Conservation (phyloP, 2,329 filamentous ascomycete species). For the Madurella fahalii region DNA sequence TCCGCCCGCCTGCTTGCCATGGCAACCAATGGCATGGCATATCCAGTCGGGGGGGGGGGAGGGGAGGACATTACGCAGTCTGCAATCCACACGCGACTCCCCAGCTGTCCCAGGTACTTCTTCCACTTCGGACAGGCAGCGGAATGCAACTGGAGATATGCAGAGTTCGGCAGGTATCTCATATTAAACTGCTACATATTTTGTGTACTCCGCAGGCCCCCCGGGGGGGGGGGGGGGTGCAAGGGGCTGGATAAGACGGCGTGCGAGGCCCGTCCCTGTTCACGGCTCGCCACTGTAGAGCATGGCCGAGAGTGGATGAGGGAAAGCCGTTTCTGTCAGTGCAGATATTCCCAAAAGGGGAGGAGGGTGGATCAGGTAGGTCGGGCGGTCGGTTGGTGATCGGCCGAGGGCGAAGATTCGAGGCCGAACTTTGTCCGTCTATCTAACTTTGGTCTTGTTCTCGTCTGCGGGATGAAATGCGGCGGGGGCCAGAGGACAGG, state of each 20-base stretch:
- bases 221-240: not conserved
- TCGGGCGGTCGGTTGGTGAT: not conserved
- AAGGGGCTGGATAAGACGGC: not conserved
- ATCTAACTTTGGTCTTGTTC: no score
- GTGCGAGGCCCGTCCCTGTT: not conserved
- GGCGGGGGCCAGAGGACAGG: no score
- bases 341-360: not conserved
- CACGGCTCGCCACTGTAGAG: not conserved
- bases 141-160: not conserved
- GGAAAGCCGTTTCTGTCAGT: not conserved
- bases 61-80: not conserved
- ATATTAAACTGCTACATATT: not conserved
- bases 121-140: not conserved
- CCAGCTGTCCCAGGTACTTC: no score
- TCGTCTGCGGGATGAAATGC: no score
- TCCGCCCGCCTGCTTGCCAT: not conserved
- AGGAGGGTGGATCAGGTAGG: not conserved
- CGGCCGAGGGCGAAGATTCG: not conserved
- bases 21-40: not conserved
- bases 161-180: constrained; percentile 2
- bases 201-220: not conserved
- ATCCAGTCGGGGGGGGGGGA: not conserved
- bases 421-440: no score
- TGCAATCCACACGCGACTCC: not conserved
- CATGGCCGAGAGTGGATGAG: not conserved